phyloP scores from a whole-genome alignment of 2,329 filamentous ascomycete species.

The Diaporthe sp. region DNA sequence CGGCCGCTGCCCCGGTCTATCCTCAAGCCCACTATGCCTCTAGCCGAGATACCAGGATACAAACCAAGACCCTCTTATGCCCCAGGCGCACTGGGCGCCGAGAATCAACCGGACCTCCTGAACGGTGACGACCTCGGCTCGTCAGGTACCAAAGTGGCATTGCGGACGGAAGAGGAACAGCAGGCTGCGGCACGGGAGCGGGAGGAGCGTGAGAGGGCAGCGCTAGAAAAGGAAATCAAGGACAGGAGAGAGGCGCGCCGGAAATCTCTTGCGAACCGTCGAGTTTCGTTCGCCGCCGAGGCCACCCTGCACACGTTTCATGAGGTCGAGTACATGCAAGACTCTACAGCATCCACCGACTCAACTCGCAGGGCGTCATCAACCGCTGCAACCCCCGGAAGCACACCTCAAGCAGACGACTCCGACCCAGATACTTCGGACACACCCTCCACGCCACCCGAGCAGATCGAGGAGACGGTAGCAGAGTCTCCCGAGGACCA shows the following conservation, averaged over 20 bases:
- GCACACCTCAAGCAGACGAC: constrained; percentile 41
- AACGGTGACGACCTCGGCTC: constrained; percentile 46
- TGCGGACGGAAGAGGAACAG: constrained; percentile 77
- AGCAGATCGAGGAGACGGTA: constrained; percentile 67
- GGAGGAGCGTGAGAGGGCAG: constrained; percentile 72
- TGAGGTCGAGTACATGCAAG: constrained; percentile 88
- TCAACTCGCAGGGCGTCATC: constrained; percentile 76
- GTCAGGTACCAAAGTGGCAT: constrained; percentile 67
- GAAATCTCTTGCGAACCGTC: constrained; percentile 91
- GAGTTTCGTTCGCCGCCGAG: constrained; percentile 97
- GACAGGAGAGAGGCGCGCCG: constrained; percentile 87
- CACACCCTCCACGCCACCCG: constrained; percentile 70
- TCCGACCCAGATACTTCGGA: constrained; percentile 61
- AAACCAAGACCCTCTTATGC: constrained; percentile 64
- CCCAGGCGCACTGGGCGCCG: constrained; percentile 50
- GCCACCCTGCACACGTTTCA: constrained; percentile 98
- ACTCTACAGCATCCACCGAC: constrained; percentile 85
- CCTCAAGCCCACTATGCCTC: constrained; percentile 81
- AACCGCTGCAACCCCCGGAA: constrained; percentile 49
- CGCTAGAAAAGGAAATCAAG: constrained; percentile 69
- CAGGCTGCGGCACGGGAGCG: constrained; percentile 75
- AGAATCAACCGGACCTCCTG: constrained; percentile 59
- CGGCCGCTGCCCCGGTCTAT: constrained; percentile 73
- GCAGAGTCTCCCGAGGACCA: constrained; percentile 73
- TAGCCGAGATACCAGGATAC: constrained; percentile 73